Conservation (phyloP, 2,329 filamentous ascomycete genomes). For the Colletotrichum liaoningense region DNA sequence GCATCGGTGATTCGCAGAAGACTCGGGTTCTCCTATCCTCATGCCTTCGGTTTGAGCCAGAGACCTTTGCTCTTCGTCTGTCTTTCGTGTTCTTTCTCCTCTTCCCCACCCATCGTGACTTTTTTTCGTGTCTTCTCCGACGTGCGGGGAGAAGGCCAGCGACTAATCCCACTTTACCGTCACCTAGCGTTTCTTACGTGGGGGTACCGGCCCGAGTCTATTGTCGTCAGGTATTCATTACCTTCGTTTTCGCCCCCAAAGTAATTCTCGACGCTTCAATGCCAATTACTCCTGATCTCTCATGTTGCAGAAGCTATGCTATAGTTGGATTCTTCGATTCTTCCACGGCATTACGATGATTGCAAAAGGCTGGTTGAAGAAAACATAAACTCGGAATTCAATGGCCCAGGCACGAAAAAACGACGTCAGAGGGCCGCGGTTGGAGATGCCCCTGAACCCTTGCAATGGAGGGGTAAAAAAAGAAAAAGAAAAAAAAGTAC, state of each 20-base stretch:
- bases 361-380: neutral
- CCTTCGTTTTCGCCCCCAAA: neutral
- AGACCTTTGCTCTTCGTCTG: neutral
- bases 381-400: neutral
- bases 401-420: neutral
- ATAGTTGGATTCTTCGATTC: neutral
- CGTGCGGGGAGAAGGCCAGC: conserved; percentile 25
- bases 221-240: no score
- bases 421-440: conserved; percentile 15
- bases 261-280: neutral
- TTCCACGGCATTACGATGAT: neutral
- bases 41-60: neutral
- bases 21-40: neutral
- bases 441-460: conserved; percentile 16
- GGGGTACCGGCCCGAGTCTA: neutral
- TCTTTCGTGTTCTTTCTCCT: neutral
- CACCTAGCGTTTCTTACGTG: conserved; percentile 2
- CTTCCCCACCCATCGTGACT: neutral
- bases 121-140: conserved; percentile 4
- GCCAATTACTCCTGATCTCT: no score
- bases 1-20: conserved; percentile 11
- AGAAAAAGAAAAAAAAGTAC: neutral
- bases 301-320: no score
- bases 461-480: neutral
- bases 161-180: neutral